These are phyloP conservation scores for Musa schizocarpa DNA, from an alignment of 176 grass and related monocot genomes.

Conservation along the genomic window DNA sequence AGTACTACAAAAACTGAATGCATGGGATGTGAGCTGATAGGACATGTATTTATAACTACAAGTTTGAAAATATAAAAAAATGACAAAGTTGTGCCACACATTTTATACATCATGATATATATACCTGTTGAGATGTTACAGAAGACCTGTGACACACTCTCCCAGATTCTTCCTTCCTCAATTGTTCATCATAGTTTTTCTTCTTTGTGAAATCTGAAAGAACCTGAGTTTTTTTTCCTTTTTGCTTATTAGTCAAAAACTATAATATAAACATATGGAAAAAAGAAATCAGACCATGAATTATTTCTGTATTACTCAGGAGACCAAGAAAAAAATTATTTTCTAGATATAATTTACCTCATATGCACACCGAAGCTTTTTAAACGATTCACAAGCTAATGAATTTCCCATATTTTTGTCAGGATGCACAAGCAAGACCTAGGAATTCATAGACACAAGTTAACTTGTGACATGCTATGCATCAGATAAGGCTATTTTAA, in stretches of 20 bases:
- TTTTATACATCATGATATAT: not conserved
- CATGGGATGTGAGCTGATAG: not conserved
- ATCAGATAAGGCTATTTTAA: not conserved
- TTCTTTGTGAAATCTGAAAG: conserved; percentile 87
- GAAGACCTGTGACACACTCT: conserved; percentile 56
- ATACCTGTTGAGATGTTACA: conserved; percentile 64
- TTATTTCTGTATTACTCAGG: not conserved
- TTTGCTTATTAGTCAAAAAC: conserved; percentile 19
- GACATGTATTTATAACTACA: not conserved
- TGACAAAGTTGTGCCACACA: not conserved
- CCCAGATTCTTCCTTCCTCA: conserved; percentile 79
- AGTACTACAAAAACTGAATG: not conserved
- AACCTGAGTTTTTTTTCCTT: conserved; percentile 32
- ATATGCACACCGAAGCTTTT: conserved; percentile 94
- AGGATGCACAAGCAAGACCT: conserved; percentile 94
- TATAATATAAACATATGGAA: not conserved
- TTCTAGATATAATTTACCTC: conserved; percentile 53
- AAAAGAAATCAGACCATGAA: not conserved
- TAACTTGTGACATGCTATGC: not conserved
- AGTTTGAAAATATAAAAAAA: not conserved
- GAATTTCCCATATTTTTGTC: conserved; percentile 92
- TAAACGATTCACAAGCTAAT: conserved; percentile 83
- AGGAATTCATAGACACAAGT: conserved; percentile 34
- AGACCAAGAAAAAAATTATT: conserved; percentile 8
- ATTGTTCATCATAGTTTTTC: conserved; percentile 76